Base-by-base conservation (phyloP, 768 basidiomycete genomes). In the Ramaria sp. region DNA sequence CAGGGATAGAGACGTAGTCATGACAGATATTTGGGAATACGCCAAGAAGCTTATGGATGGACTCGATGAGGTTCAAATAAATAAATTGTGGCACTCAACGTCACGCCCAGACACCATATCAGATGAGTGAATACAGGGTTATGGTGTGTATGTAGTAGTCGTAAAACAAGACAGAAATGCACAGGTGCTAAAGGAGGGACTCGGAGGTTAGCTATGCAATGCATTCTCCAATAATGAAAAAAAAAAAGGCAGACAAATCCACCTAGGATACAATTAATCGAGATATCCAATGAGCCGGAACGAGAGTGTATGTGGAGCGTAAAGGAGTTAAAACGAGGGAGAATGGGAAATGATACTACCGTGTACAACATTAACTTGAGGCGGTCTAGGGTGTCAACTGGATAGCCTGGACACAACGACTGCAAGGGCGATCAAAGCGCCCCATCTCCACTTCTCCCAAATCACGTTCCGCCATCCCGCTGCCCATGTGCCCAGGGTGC, bases 391-490 rank as follows among this genome's bases (percentile, higher is more conserved):
- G 32, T 5, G 34, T 45, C 28, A 22, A 48, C 53, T 55, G 25
- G 86, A 85, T 59, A 90, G 73, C 59, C 85, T 76, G 30, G 87
- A 88, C 10, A 91, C 79, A 49, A 90, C 67, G 20, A 90, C 81
- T 0, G 88, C 88, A 44, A 91, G 66, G 5, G 81, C 84, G 54
- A 90, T 83, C 57, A 91, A 64, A 15, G 84, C 75, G 20, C 87
- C 88, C 79, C 86, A 85, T 57, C 85, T 73, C 88, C 88, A 91
- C 63, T 88, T 88, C 65, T 90, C 85, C 78, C 79, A 85, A 9
- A 90, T 63, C 30, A 88, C 66, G 57, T 78, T 75, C 48, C 82
- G 76, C 78, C 81, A 81, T 2, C 76, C 73, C 3, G 76, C 68
- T n/a, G 75, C 69, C 77, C 81, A 82, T 1, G 44, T 55, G 1